phyloP scores from a whole-genome alignment of 164 flowering plant genomes.

The Hamamelis virginiana region DNA sequence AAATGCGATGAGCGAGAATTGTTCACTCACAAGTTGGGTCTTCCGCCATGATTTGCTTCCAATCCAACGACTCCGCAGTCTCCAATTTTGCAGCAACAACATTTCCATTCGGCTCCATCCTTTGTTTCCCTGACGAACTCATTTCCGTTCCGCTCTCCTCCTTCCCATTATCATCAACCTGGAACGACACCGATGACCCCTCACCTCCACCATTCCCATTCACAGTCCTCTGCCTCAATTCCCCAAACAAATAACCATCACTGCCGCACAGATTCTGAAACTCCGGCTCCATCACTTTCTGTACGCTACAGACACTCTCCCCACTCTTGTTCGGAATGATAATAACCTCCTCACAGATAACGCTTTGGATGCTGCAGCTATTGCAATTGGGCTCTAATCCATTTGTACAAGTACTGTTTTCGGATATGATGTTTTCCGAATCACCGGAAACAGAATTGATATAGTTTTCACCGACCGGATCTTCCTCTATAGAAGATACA shows the following conservation, averaged over 20 bases:
- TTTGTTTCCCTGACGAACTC: conserved; percentile 18
- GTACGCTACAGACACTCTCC: conserved; percentile 20
- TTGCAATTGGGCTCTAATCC: conserved; percentile 14
- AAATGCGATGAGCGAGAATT: not conserved
- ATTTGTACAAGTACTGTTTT: conserved; percentile 5
- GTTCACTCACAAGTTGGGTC: conserved; percentile 57
- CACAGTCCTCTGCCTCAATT: conserved; percentile 71
- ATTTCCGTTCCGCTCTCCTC: conserved; percentile 30
- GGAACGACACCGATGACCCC: conserved; percentile 10
- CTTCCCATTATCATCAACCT: conserved; percentile 10
- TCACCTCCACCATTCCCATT: conserved; percentile 28
- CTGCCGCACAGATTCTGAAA: conserved; percentile 20
- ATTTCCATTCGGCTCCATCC: conserved; percentile 34
- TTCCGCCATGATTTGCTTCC: conserved; percentile 68
- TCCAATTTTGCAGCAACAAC: conserved; percentile 38
- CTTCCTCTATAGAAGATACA: conserved; percentile 19
- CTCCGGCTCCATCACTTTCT: conserved; percentile 17
- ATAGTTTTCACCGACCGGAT: conserved; percentile 16
- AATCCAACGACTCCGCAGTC: conserved; percentile 65
- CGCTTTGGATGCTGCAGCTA: conserved; percentile 17
- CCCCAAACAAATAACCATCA: conserved; percentile 28
- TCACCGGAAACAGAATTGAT: conserved; percentile 19
- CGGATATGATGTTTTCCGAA: not conserved
- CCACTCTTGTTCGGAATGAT: conserved; percentile 26
- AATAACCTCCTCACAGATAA: conserved; percentile 17